These are phyloP conservation scores for Aspergillus chevalieri DNA, from an alignment of 2,329 filamentous ascomycete species.

Conservation along the genomic window DNA sequence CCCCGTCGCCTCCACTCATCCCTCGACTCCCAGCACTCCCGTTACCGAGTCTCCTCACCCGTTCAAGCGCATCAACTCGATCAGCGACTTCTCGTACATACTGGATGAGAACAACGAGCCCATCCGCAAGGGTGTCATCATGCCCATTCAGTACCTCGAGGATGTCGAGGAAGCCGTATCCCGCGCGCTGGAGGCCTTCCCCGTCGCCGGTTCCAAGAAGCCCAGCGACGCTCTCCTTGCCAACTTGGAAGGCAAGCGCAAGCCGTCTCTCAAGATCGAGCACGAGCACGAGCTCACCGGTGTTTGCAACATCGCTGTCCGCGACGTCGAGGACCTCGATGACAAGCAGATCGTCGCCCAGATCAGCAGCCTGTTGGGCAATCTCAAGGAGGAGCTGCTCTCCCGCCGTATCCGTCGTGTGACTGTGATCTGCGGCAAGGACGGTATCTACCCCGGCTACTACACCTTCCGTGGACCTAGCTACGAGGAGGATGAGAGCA, in stretches of 20 bases:
- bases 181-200: constrained; percentile 79
- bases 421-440: constrained; percentile 93
- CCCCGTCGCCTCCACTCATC: constrained; percentile 65
- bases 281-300: constrained; percentile 74
- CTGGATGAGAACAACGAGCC: constrained; percentile 69
- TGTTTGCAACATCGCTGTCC: constrained; percentile 86
- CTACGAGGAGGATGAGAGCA: constrained; percentile 88
- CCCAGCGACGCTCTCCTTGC: constrained; percentile 57
- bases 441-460: constrained; percentile 93
- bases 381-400: constrained; percentile 77
- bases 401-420: constrained; percentile 77
- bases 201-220: constrained; percentile 51
- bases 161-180: constrained; percentile 82
- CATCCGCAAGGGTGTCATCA: constrained; percentile 83
- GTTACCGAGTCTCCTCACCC: constrained; percentile 49
- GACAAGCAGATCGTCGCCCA: constrained; percentile 75
- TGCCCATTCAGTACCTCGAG: constrained; percentile 88
- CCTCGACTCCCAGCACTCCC: constrained; percentile 77
- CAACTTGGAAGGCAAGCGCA: constrained; percentile 68
- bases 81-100: constrained; percentile 93
- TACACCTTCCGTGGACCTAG: constrained; percentile 93
- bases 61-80: constrained; percentile 83
- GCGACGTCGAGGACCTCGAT: constrained; percentile 75
- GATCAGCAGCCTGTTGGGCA: constrained; percentile 68
- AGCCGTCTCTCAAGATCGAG: constrained; percentile 50